These are phyloP conservation scores for Luvunga scandens DNA, from an alignment of 345 rosid genomes.

Conservation along the genomic window DNA sequence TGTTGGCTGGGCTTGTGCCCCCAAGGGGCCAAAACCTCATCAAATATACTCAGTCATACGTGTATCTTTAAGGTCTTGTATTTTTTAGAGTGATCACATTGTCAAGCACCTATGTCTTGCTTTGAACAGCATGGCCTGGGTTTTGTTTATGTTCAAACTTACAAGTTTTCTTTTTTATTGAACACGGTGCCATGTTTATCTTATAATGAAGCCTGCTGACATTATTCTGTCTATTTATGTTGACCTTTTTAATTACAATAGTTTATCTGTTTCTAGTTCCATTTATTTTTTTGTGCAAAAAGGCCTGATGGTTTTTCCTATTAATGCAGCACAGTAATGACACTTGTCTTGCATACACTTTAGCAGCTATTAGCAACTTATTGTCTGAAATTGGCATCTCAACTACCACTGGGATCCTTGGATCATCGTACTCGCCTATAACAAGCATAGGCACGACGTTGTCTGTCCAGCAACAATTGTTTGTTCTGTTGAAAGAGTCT, in stretches of 20 bases:
- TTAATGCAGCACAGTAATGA: constrained; percentile 83
- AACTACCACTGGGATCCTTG: constrained; percentile 62
- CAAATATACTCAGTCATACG: neutral
- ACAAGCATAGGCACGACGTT: constrained; percentile 58
- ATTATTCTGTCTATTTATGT: neutral
- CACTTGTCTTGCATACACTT: constrained; percentile 91
- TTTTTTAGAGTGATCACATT: neutral
- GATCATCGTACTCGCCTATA: constrained; percentile 70
- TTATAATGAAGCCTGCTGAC: constrained; percentile 2
- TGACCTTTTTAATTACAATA: neutral
- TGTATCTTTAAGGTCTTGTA: neutral
- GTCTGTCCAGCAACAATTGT: constrained; percentile 86
- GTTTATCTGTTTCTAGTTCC: neutral
- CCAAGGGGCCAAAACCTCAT: neutral
- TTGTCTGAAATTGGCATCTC: constrained; percentile 83
- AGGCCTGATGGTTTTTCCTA: constrained; percentile 16
- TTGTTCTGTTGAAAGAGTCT: constrained; percentile 79
- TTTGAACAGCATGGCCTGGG: neutral
- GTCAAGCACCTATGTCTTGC: neutral
- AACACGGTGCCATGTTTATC: neutral
- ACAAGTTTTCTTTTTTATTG: neutral
- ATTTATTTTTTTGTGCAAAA: neutral
- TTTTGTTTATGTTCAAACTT: neutral
- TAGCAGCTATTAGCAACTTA: constrained; percentile 87
- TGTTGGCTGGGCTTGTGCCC: too few species aligned